phyloP scores from a whole-genome alignment of 2,329 filamentous ascomycete species.

The Emergomyces pasteurianus region DNA sequence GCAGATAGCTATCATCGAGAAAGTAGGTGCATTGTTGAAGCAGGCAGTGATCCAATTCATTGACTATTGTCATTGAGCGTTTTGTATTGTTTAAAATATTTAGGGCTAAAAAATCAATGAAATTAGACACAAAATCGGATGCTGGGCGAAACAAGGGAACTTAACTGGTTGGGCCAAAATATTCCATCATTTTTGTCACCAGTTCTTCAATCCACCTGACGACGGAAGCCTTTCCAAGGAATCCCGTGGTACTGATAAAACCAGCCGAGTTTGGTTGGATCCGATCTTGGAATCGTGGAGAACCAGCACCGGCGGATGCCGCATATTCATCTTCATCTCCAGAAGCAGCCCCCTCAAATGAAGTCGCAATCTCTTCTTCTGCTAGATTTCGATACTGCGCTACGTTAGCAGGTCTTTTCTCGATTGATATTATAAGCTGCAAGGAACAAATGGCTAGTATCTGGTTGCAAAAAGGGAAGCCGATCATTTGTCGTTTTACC shows the following conservation, averaged over 20 bases:
- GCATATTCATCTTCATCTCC: slow-evolving; percentile 12
- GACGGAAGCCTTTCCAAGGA: slow-evolving; percentile 11
- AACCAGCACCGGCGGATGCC: slow-evolving; percentile 3
- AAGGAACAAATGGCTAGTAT: background rate
- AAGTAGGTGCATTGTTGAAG: slow-evolving; percentile 25
- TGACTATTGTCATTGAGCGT: background rate
- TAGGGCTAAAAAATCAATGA: background rate
- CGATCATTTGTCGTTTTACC: slow-evolving; percentile 5
- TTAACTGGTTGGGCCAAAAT: slow-evolving; percentile 5
- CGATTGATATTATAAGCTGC: background rate
- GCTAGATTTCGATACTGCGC: slow-evolving; percentile 3
- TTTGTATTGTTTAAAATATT: slow-evolving; percentile 1
- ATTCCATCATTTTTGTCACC: background rate
- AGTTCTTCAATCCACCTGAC: slow-evolving; percentile 11
- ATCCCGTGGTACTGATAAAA: slow-evolving; percentile 5
- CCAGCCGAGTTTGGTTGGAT: slow-evolving; percentile 4
- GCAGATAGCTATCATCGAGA: slow-evolving; percentile 18
- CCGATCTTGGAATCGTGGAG: slow-evolving; percentile 7
- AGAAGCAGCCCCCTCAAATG: slow-evolving; percentile 3
- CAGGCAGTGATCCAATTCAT: slow-evolving; percentile 3
- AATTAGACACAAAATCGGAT: background rate
- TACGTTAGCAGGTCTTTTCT: background rate
- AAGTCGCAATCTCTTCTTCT: slow-evolving; percentile 8
- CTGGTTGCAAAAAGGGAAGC: background rate
- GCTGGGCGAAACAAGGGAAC: background rate